phyloP scores from a whole-genome alignment of 306 rosid genomes.

The Vachellia collinsii region DNA sequence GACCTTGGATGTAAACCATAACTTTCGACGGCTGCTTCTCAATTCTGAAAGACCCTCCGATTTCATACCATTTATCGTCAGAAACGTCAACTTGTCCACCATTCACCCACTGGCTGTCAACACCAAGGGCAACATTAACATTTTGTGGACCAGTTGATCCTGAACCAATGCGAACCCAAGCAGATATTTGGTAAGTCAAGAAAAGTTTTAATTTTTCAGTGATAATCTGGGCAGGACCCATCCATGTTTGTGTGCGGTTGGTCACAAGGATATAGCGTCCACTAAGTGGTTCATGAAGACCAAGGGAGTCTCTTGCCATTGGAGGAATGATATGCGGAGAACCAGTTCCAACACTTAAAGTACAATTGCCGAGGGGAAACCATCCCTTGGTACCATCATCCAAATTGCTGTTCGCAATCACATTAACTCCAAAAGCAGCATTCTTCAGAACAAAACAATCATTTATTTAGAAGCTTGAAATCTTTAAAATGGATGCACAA shows the following conservation, averaged over 20 bases:
- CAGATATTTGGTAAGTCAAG: conserved; percentile 87
- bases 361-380: conserved; percentile 89
- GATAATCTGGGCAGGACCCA: conserved; percentile 95
- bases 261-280: conserved; percentile 75
- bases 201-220: conserved; percentile 79
- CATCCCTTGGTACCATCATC: conserved; percentile 72
- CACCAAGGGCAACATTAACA: conserved; percentile 71
- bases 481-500: not conserved
- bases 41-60: conserved; percentile 90
- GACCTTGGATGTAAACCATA: conserved; percentile 87
- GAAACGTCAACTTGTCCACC: conserved; percentile 75
- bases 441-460: conserved; percentile 52
- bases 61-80: conserved; percentile 81
- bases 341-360: conserved; percentile 68
- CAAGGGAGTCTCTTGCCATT: conserved; percentile 95
- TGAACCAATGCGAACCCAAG: conserved; percentile 80
- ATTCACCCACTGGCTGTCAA: conserved; percentile 91
- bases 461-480: conserved; percentile 24
- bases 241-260: conserved; percentile 89
- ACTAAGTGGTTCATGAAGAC: conserved; percentile 71
- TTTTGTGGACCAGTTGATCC: conserved; percentile 75
- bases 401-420: conserved; percentile 79
- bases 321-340: conserved; percentile 89
- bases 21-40: conserved; percentile 89
- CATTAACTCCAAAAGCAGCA: conserved; percentile 71